Conservation (phyloP, 495 filamentous ascomycete species). For the Hypoxylon rickii region DNA sequence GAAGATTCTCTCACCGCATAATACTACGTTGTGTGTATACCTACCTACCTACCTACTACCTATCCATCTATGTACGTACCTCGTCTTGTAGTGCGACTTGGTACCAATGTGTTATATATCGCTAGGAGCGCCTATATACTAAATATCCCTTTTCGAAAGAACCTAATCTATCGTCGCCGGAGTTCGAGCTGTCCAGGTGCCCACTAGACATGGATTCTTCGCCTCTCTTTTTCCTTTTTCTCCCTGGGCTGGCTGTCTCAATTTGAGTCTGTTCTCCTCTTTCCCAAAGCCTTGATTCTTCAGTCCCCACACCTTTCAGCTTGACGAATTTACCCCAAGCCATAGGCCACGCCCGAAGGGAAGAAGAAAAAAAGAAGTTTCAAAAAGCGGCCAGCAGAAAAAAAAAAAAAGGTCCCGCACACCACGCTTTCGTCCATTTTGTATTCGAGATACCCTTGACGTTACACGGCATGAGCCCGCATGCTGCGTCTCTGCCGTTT, state of each 20-base stretch:
- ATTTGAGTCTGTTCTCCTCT: conserved; percentile 11
- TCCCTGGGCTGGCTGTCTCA: neutral
- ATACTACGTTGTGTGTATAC: conserved; percentile 18
- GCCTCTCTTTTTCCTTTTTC: conserved; percentile 22
- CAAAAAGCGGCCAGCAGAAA: too few relatives aligned
- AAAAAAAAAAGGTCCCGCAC: too few relatives aligned
- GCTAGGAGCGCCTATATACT: conserved; percentile 30
- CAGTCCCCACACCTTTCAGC: conserved; percentile 1
- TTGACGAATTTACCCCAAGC: conserved; percentile 13
- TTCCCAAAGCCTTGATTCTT: conserved; percentile 5
- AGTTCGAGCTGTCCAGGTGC: conserved; percentile 20
- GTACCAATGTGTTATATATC: conserved; percentile 21
- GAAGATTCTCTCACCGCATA: conserved; percentile 27
- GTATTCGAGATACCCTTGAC: conserved; percentile 29
- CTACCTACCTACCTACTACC: neutral
- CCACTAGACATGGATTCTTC: conserved; percentile 13
- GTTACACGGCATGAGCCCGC: conserved; percentile 33
- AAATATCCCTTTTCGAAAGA: conserved; percentile 2
- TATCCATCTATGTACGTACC: conserved; percentile 12
- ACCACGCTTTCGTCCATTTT: conserved; percentile 9
- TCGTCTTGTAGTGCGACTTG: conserved; percentile 3
- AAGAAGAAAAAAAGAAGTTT: too few relatives aligned
- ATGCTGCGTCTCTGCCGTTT: conserved; percentile 34
- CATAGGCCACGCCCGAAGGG: too few relatives aligned
- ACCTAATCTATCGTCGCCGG: conserved; percentile 19